Base-by-base conservation (phyloP, 2,329 filamentous ascomycete species). In the Phialemonium atrogriseum region DNA sequence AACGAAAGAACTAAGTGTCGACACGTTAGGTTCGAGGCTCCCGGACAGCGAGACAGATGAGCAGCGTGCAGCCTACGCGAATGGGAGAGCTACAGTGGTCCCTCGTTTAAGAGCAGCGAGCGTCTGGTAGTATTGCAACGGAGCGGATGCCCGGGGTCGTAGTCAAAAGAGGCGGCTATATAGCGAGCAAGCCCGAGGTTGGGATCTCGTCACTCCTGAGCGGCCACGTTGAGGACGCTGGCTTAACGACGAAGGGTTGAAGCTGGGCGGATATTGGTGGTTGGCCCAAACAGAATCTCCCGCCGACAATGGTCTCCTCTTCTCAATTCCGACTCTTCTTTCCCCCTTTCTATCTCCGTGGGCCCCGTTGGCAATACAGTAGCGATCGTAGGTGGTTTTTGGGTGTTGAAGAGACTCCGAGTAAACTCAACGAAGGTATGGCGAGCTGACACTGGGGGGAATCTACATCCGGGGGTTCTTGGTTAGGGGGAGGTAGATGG, bases 331-430 rank as follows among this genome's bases (percentile, higher is more conserved):
- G n/a, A n/a, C n/a, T 41, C 39, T 40, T 33, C 34, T 28, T 39
- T 38, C 30, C 33, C 27, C 30, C 34, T 37, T 42, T 37, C 35
- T 33, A 12, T 32, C 15, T 34, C 27, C 24, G 14, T 29, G 27
- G 15, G 24, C 39, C 30, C 32, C 31, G 27, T 42, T 37, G 38
- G 38, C 32, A 36, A 39, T 28, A 43, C 41, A 45, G 50, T 56
- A 63, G 58, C 56, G 60, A 64, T 52, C 46, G 60, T 62, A 45
- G 39, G 27, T 28, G 25, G 36, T 33, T 20, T 31, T 45, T 39
- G 24, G 33, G 35, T 35, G 30, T 36, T 34, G 40, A 37, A 38
- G 45, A 41, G 34, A 38, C 34, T 47, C 46, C 51, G 49, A 48
- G 47, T 54, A 46, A 50, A 30, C 32, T 36, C 35, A 44, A 35